Conservation (phyloP, 768 basidiomycete species). For the Mycena capillaripes region DNA sequence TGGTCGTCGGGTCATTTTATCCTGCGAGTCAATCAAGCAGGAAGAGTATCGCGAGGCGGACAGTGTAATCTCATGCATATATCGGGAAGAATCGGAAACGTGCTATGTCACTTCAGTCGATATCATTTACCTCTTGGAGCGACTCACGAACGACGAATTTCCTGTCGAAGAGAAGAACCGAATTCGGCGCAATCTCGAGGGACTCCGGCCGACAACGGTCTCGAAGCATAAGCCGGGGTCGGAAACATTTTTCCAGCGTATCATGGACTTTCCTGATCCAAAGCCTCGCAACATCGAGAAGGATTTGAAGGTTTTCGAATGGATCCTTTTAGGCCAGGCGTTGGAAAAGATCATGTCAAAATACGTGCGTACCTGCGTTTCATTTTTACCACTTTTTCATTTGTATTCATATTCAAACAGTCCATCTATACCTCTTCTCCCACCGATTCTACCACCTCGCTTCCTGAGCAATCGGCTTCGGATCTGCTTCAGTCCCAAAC, state of each 20-base stretch:
- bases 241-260: constrained; percentile 92
- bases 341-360: constrained; percentile 86
- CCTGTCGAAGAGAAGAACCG: constrained; percentile 97
- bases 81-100: constrained; percentile 79
- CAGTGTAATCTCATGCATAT: constrained; percentile 96
- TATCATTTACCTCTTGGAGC: constrained; percentile 93
- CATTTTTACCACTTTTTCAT: neutral
- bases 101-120: constrained; percentile 97
- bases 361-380: constrained; percentile 70
- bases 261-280: constrained; percentile 96
- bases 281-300: constrained; percentile 98
- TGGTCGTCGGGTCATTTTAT: constrained; percentile 81
- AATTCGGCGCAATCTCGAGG: constrained; percentile 94
- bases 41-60: constrained; percentile 80
- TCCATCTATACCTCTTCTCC: constrained; percentile 62
- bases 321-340: constrained; percentile 78
- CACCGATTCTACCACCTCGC: constrained; percentile 48
- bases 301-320: constrained; percentile 91
- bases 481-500: constrained; percentile 46
- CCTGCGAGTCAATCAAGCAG: constrained; percentile 82
- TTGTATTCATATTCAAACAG: constrained; percentile 44
- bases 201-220: constrained; percentile 90
- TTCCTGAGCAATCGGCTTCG: constrained; percentile 46
- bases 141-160: constrained; percentile 80
- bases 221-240: constrained; percentile 87